Base-by-base conservation (phyloP, 441 rosid species). In the Mallotus japonicus region DNA sequence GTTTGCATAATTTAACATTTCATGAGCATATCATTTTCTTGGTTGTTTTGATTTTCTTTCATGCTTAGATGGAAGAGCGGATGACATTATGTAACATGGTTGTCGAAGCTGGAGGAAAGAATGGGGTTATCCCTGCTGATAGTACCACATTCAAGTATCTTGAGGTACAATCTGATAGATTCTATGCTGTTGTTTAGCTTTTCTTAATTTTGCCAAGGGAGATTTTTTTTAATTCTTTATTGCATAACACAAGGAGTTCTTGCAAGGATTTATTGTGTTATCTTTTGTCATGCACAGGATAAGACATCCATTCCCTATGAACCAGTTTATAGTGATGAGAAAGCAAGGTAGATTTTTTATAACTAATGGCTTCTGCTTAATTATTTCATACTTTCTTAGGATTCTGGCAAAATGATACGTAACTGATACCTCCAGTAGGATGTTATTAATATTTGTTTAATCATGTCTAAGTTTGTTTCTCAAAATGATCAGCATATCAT, bases 41-140 rank as follows among this genome's bases (percentile, higher is more conserved):
- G 51, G 53, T 73, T 64, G 14, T 74, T 71, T 63, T 62, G 65
- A 46, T 64, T 55, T 20, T 67, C 73, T 75, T 58, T 62, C 53
- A 49, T 72, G 53, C 66, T 70, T 82, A 95, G 99, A 95, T 95
- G 97, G 98, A 95, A 90, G 99, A 95, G 73, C 87, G 97, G 65
- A 95, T 95, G 97, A 92, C 98, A 15, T 72, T 95, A 17, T 95
- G 99, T 87, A 92, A 91, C 83, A 95, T 95, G 99, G 99, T 91
- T 66, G 81, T 95, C 57, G 99, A 95, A 87, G 99, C 98, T 76
- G 98, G 99, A 77, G 99, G 96, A 51, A 95, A 92, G 86, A 95
- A 95, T 70, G 98, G 99, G 66, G 91, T 95, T 72, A 85, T 95
- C 72, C 96, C 98, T 24, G 93, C 98, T 75, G 99, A 95, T 80